phyloP scores from a whole-genome alignment of 2,329 filamentous ascomycete species.

The Coniella lustricola region DNA sequence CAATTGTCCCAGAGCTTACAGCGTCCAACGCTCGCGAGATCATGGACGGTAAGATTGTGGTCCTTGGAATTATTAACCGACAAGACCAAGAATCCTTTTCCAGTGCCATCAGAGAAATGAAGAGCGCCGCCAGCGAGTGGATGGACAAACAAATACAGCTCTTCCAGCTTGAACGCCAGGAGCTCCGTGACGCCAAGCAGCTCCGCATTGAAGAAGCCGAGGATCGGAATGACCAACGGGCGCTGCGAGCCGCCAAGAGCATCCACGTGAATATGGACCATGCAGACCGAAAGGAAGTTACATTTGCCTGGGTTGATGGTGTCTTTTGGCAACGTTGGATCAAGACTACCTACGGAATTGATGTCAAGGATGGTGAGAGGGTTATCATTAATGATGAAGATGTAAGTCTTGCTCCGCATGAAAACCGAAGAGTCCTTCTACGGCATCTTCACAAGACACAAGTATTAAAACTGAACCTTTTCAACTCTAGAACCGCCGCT shows the following conservation, averaged over 20 bases:
- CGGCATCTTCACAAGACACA: too few relatives aligned
- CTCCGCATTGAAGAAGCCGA: slow-evolving; percentile 93
- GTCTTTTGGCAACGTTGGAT: slow-evolving; percentile 98
- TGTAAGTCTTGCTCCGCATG: slow-evolving; percentile 48
- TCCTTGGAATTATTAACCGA: slow-evolving; percentile 79
- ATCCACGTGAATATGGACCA: slow-evolving; percentile 89
- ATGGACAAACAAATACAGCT: slow-evolving; percentile 92
- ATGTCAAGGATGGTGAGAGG: slow-evolving; percentile 78
- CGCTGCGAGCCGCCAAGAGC: slow-evolving; percentile 77
- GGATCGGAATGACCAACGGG: slow-evolving; percentile 84
- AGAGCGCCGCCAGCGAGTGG: slow-evolving; percentile 93
- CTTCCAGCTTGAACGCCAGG: slow-evolving; percentile 89
- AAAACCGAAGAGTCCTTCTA: slow-evolving; percentile 10
- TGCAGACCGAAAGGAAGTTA: slow-evolving; percentile 78
- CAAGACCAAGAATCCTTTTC: slow-evolving; percentile 73
- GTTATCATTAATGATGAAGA: slow-evolving; percentile 97
- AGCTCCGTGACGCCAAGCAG: slow-evolving; percentile 89
- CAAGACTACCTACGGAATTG: slow-evolving; percentile 86
- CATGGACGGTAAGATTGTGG: slow-evolving; percentile 92
- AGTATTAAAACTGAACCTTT: too few relatives aligned
- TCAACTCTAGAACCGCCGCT: slow-evolving; percentile 66
- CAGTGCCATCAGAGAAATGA: slow-evolving; percentile 78
- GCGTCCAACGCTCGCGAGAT: slow-evolving; percentile 88
- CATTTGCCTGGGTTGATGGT: slow-evolving; percentile 95
- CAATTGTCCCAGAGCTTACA: slow-evolving; percentile 89